A percentile compares a stretch with the other conserved stretches of the same genome.
Conservation (phyloP, 2,329 filamentous ascomycete genomes). For the Nectriaceae sp. region DNA sequence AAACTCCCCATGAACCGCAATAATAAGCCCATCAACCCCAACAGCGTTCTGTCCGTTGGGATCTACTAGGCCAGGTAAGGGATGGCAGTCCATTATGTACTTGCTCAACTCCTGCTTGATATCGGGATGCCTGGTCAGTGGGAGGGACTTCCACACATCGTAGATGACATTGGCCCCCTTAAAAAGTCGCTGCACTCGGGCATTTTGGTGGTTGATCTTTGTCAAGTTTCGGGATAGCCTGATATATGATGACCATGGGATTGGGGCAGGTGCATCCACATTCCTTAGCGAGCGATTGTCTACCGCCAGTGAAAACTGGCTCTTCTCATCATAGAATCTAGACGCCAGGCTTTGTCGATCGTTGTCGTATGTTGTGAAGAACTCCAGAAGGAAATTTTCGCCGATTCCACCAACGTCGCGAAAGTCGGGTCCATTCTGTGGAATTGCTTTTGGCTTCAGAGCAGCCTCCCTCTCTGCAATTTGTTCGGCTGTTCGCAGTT, state of each 20-base stretch:
- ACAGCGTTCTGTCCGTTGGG: constrained; percentile 61
- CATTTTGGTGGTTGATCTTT: constrained; percentile 62
- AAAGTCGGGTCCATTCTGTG: constrained; percentile 68
- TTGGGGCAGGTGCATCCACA: constrained; percentile 42
- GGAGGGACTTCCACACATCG: constrained; percentile 69
- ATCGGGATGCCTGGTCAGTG: constrained; percentile 73
- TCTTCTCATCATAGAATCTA: constrained; percentile 74
- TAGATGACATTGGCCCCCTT: constrained; percentile 66
- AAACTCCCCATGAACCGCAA: constrained; percentile 82
- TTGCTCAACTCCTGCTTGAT: constrained; percentile 67
- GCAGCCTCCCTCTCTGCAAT: constrained; percentile 56
- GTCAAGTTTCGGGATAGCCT: constrained; percentile 77
- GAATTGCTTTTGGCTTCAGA: constrained; percentile 56
- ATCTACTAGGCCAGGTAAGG: constrained; percentile 71
- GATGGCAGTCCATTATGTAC: constrained; percentile 82
- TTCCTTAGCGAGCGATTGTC: constrained; percentile 61
- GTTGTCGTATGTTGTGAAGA: constrained; percentile 73
- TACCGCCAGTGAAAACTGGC: constrained; percentile 74
- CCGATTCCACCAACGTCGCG: constrained; percentile 73
- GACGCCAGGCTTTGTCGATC: constrained; percentile 65
- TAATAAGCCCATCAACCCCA: constrained; percentile 76
- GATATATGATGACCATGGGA: constrained; percentile 75
- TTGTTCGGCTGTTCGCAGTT: constrained; percentile 73
- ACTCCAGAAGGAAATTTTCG: constrained; percentile 74
- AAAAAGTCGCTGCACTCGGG: constrained; percentile 66